These are phyloP conservation scores for Cupressus sempervirens DNA, from an alignment of 75 land plant genomes.

Conservation along the genomic window DNA sequence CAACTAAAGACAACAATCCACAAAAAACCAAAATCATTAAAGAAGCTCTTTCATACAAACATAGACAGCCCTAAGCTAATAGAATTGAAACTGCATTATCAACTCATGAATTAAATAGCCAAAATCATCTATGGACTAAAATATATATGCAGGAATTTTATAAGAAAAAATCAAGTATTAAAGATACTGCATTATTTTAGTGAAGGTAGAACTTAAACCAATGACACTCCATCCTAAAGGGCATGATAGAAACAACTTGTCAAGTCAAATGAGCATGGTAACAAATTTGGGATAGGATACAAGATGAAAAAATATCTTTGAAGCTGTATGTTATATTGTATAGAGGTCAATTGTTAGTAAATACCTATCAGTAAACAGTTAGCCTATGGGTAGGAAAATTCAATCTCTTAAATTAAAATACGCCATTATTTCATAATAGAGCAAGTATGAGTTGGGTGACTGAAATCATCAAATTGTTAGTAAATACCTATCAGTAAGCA, in stretches of 20 bases:
- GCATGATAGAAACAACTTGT: background rate
- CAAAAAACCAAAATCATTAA: background rate
- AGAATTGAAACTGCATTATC: background rate
- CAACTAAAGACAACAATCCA: slow-evolving; percentile 37
- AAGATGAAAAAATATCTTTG: background rate
- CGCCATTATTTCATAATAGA: background rate
- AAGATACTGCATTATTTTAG: background rate
- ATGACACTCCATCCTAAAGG: background rate
- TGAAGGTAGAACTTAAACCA: background rate
- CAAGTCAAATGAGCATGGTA: background rate
- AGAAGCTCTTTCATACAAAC: background rate
- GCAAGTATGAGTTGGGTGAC: background rate
- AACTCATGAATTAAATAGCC: background rate
- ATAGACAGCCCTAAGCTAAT: background rate
- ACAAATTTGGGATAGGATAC: background rate
- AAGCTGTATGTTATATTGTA: background rate
- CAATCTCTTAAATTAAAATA: background rate
- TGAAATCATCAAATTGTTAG: too few species aligned
- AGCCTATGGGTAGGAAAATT: background rate
- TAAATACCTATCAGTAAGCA: too few species aligned
- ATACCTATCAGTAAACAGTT: background rate
- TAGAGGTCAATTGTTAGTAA: background rate
- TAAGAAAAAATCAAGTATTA: background rate
- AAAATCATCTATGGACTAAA: background rate
- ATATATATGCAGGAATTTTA: background rate